Evolutionary conservation across 2,329 filamentous ascomycete species (phyloP).

Genomic region (Phoma sp.): DNA sequence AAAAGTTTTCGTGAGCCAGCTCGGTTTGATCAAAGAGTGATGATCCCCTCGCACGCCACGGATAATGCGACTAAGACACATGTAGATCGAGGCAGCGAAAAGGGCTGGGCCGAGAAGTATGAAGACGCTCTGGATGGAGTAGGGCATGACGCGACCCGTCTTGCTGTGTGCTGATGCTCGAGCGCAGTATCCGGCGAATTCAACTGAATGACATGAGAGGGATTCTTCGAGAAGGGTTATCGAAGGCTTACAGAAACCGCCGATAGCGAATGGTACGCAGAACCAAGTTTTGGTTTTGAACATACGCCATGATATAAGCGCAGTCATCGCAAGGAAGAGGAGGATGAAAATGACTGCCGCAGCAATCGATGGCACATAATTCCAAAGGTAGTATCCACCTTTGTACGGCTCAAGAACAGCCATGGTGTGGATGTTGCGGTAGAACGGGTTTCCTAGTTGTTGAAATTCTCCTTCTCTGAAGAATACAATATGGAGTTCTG

Average conservation of each 20-base stretch:
- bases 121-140: constrained; percentile 50
- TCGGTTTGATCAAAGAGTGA: constrained; percentile 44
- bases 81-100: constrained; percentile 56
- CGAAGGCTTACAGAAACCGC: constrained; percentile 53
- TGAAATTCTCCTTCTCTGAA: no score
- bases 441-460: not conserved
- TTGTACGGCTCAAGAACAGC: constrained; percentile 2
- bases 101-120: constrained; percentile 54
- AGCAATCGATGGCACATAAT: constrained; percentile 52
- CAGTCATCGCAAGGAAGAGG: constrained; percentile 51
- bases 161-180: constrained; percentile 48
- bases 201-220: constrained; percentile 47
- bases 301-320: constrained; percentile 26
- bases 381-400: constrained; percentile 27
- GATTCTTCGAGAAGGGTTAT: not conserved
- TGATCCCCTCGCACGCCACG: constrained; percentile 43
- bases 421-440: constrained; percentile 21
- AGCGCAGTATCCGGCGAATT: constrained; percentile 58
- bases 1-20: constrained; percentile 52
- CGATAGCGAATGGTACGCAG: constrained; percentile 57
- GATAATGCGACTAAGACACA: constrained; percentile 54
- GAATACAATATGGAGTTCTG: not conserved
- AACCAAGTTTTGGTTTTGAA: constrained; percentile 52
- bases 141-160: constrained; percentile 46
- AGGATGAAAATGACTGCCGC: constrained; percentile 55